phyloP scores from a whole-genome alignment of 257 asterid genomes.

The Nicotiana otophora region DNA sequence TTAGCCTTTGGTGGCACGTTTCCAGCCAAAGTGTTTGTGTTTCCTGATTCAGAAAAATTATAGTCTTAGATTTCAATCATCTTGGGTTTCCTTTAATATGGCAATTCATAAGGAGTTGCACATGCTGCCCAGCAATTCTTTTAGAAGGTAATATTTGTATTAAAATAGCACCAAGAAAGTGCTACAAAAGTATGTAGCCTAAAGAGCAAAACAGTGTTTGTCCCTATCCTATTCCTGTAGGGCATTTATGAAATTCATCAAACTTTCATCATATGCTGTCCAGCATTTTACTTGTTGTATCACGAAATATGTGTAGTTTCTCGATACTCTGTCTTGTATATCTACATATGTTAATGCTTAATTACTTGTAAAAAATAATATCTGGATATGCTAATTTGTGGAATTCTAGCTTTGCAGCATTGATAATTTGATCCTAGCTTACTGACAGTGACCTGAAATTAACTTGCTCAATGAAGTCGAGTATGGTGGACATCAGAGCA shows the following conservation, averaged over 20 bases:
- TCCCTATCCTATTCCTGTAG: background rate
- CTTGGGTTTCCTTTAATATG: background rate
- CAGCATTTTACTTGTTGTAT: background rate
- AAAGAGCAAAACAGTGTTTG: background rate
- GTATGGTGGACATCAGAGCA: background rate
- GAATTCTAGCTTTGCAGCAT: background rate
- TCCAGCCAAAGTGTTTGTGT: constrained; percentile 94
- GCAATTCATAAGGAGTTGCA: background rate
- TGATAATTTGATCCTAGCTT: background rate
- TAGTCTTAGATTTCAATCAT: background rate
- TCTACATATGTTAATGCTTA: background rate
- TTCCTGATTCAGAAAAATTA: constrained; percentile 39
- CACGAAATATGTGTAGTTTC: background rate
- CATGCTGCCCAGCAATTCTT: background rate
- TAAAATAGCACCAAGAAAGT: background rate
- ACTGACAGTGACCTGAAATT: background rate
- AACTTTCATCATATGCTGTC: background rate
- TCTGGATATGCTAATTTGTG: background rate
- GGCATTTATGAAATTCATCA: background rate
- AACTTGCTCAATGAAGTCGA: background rate
- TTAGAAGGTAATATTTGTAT: background rate
- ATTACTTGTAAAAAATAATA: background rate
- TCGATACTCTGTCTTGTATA: background rate
- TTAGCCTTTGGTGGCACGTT: constrained; percentile 98
- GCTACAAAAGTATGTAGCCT: background rate